These are phyloP conservation scores for Barnettozyma siamensis DNA, from an alignment of 805 yeast genomes.

Conservation along the genomic window DNA sequence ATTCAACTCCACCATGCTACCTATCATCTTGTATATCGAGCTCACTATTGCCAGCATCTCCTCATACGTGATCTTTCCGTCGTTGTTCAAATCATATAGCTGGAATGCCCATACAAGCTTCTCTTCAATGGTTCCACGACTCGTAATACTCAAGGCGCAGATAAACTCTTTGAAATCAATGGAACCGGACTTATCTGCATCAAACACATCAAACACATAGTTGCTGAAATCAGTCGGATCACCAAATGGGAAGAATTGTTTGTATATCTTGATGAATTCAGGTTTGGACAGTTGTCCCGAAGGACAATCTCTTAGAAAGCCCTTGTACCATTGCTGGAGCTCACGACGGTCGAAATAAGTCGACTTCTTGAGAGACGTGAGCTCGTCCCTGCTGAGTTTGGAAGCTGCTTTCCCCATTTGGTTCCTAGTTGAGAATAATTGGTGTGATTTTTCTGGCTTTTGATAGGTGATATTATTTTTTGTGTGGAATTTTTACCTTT, in stretches of 20 bases:
- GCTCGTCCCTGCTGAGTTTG: constrained; percentile 84
- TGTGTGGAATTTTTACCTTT: too few species aligned
- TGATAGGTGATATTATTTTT: too few species aligned
- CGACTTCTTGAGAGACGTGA: constrained; percentile 71
- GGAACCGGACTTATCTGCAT: constrained; percentile 69
- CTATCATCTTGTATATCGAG: constrained; percentile 92
- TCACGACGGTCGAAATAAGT: constrained; percentile 92
- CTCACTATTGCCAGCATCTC: constrained; percentile 77
- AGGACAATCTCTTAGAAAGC: constrained; percentile 91
- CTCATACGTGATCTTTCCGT: constrained; percentile 67
- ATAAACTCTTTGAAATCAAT: constrained; percentile 93
- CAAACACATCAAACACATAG: constrained; percentile 84
- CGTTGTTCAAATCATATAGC: constrained; percentile 76
- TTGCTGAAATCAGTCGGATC: constrained; percentile 90
- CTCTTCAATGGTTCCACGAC: constrained; percentile 80
- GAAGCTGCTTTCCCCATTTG: constrained; percentile 93
- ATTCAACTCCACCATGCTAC: constrained; percentile 82
- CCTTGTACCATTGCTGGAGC: constrained; percentile 97
- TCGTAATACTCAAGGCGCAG: constrained; percentile 76
- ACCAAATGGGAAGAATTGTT: constrained; percentile 97
- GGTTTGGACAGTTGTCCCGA: constrained; percentile 79
- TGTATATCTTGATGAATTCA: constrained; percentile 87
- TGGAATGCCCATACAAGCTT: constrained; percentile 87
- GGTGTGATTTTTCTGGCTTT: too few species aligned
- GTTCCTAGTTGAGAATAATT: too few species aligned